Base-by-base conservation (phyloP, 352 stramenopile species). In the Peronospora belbahrii region DNA sequence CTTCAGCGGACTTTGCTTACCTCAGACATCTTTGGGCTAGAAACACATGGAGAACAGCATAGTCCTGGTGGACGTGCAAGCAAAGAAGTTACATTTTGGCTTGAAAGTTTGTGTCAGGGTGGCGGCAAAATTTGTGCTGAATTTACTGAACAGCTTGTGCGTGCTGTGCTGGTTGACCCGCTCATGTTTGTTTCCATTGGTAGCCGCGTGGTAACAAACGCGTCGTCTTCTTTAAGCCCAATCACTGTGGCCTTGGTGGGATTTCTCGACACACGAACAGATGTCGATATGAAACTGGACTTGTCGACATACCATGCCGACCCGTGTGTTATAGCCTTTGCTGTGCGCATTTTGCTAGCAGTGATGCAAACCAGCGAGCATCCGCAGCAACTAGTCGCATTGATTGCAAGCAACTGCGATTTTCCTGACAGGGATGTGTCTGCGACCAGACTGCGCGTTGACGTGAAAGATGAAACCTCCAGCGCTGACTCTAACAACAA, bases 61-160 rank as follows among this genome's bases (percentile, higher is more conserved):
- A 18, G n/a, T 6, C 7, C 8, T 23, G 36, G 32, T 13, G 59
- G 65, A 23, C 53, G 54, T 52, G 56, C 65, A 7, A 52, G 35
- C 4, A 72, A 84, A 56, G 74, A 87, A 52, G 76, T 86, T 20
- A 33, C 18, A 4, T 65, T 86, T 3, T 91, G 76, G 80, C 58
- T 88, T 4, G 70, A 87, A 25, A 75, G 65, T 56, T 45, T 91
- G 46, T 41, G 54, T 4, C 52, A 62, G 4, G 52, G 66, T 27
- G 71, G 69, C 7, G 34, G 42, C 20, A 46, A 44, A 20, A 25
- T 15, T 0, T 82, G 72, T 39, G 72, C 62, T 13, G 35, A 44
- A 11, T 85, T 87, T 42, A 54, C 62, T 4, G 73, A 87, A 20
- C 31, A 56, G 20, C 38, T 87, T 4, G 47, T 69, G 20, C 65